Conservation (phyloP, 805 yeast genomes). For the Monosporozyma aerobia region DNA sequence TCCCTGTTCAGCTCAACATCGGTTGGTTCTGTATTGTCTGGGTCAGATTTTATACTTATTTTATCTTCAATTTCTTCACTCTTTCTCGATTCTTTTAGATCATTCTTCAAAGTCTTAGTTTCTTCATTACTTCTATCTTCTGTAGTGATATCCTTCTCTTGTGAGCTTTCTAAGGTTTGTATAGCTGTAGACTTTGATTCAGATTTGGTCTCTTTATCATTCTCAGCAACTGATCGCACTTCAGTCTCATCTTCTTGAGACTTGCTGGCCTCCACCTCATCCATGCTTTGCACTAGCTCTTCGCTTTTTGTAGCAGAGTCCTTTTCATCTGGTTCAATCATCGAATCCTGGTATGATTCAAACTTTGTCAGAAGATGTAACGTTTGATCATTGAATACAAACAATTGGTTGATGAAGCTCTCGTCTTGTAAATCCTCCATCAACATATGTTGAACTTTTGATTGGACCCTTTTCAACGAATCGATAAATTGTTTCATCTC, state of each 20-base stretch:
- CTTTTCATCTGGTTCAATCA: slow-evolving; percentile 52
- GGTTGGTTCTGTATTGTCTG: not conserved
- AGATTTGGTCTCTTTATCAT: not conserved
- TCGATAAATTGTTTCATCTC: slow-evolving; percentile 24
- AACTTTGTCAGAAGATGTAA: slow-evolving; percentile 27
- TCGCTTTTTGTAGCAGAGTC: not conserved
- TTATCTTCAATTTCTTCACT: not conserved
- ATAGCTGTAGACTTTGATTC: not conserved
- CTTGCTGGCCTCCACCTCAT: not conserved
- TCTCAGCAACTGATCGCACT: not conserved
- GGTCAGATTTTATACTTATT: not conserved
- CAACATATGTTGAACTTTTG: slow-evolving; percentile 71
- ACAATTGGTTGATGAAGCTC: slow-evolving; percentile 51
- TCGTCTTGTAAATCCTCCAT: slow-evolving; percentile 60
- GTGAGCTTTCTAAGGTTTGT: slow-evolving; percentile 29
- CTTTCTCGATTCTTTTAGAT: not conserved
- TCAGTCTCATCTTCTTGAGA: not conserved
- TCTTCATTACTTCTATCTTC: not conserved
- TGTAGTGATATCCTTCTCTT: not conserved
- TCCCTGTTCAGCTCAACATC: not conserved
- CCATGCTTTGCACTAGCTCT: not conserved
- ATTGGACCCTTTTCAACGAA: slow-evolving; percentile 62
- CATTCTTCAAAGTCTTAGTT: not conserved
- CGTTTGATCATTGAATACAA: slow-evolving; percentile 59
- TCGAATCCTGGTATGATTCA: slow-evolving; percentile 43